A percentile compares a stretch with the other conserved stretches of the same genome.
These are phyloP conservation scores for Dalechampia spathulata DNA, from an alignment of 441 rosid genomes.

Conservation along the genomic window DNA sequence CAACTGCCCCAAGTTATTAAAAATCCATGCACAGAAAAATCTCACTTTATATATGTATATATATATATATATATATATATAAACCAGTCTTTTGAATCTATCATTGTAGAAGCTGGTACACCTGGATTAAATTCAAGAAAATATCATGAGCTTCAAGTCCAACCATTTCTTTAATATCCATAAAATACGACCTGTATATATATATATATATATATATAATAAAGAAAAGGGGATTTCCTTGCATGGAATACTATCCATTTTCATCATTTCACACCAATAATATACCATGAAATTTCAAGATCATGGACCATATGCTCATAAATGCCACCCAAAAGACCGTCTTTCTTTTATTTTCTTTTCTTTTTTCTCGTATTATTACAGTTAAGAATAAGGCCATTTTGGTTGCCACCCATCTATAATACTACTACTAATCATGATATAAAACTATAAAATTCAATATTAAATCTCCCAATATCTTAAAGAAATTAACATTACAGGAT, in stretches of 20 bases:
- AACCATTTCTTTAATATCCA: neutral
- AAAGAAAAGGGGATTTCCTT: neutral
- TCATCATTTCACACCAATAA: constrained; percentile 19
- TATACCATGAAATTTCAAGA: constrained; percentile 4
- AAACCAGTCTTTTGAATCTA: too few relatives aligned
- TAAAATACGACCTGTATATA: neutral
- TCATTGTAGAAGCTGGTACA: neutral
- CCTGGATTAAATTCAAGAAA: neutral
- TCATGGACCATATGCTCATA: constrained; percentile 24
- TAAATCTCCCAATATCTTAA: too few relatives aligned
- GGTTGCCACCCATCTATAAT: too few relatives aligned
- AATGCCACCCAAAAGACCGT: constrained; percentile 14
- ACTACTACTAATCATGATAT: too few relatives aligned
- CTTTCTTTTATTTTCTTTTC: too few relatives aligned
- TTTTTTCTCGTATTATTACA: too few relatives aligned
- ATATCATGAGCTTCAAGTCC: neutral
- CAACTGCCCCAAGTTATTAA: constrained; percentile 13
- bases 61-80: too few relatives aligned
- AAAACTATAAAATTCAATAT: too few relatives aligned
- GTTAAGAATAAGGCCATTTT: too few relatives aligned
- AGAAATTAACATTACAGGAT: too few relatives aligned
- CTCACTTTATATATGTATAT: too few relatives aligned
- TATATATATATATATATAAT: neutral
- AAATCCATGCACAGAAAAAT: too few relatives aligned
- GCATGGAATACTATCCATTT: constrained; percentile 2